These are phyloP conservation scores for Globisporangium middletonii DNA, from an alignment of 352 stramenopile species.

Conservation along the genomic window DNA sequence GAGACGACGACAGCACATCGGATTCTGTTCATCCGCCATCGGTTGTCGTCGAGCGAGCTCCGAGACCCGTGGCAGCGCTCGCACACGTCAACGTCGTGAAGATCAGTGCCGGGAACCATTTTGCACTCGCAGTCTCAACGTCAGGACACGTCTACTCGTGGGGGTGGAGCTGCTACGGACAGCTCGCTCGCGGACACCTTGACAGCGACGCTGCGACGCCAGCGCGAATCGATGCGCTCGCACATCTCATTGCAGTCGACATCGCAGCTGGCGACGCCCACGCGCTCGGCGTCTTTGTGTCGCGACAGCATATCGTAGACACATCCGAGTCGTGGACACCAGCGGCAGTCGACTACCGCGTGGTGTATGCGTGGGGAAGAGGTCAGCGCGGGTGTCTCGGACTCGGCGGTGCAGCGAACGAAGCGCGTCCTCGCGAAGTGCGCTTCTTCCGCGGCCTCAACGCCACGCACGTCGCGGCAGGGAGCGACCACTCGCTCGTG, in stretches of 20 bases:
- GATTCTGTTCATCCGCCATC: background rate
- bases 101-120: constrained; percentile 60
- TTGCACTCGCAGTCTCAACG: constrained; percentile 37
- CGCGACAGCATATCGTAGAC: constrained; percentile 1
- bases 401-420: constrained; percentile 20
- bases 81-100: constrained; percentile 22
- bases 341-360: constrained; percentile 18
- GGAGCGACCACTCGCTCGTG: constrained; percentile 55
- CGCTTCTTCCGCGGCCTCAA: background rate
- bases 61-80: constrained; percentile 19
- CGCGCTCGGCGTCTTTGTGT: constrained; percentile 36
- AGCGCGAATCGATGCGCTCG: constrained; percentile 7
- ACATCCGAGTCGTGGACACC: background rate
- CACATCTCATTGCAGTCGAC: constrained; percentile 27
- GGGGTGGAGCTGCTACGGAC: constrained; percentile 48
- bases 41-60: constrained; percentile 19
- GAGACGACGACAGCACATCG: background rate
- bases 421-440: too few relatives aligned
- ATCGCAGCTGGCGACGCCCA: constrained; percentile 47
- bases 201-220: constrained; percentile 9
- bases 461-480: constrained; percentile 12
- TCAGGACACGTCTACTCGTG: constrained; percentile 44
- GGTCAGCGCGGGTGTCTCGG: constrained; percentile 43
- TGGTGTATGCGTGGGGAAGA: constrained; percentile 50
- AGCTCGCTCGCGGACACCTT: constrained; percentile 36